These are phyloP conservation scores for Xylaria sp. DNA, from an alignment of 2,329 filamentous ascomycete genomes.

Conservation along the genomic window DNA sequence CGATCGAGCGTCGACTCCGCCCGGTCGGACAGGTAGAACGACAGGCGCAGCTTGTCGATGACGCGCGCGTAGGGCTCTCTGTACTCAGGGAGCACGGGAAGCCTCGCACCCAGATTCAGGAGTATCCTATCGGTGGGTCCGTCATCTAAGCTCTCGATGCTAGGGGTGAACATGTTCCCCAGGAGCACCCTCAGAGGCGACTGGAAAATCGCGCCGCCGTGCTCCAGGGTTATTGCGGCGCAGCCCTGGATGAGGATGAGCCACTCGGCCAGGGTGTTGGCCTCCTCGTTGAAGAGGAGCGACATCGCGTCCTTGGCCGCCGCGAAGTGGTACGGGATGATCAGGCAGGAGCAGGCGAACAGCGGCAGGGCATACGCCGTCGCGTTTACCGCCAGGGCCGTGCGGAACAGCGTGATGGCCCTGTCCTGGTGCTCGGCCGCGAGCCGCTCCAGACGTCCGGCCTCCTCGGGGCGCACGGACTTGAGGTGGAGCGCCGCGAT, in stretches of 20 bases:
- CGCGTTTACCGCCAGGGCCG: slow-evolving; percentile 17
- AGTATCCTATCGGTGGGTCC: slow-evolving; percentile 18
- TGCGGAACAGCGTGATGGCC: slow-evolving; percentile 27
- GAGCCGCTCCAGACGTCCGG: slow-evolving; percentile 12
- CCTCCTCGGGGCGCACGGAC: slow-evolving; percentile 9
- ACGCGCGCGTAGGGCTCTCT: slow-evolving; percentile 10
- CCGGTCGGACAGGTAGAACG: slow-evolving; percentile 28
- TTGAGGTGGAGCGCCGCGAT: slow-evolving; percentile 28
- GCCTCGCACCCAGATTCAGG: slow-evolving; percentile 2
- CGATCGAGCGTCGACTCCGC: slow-evolving; percentile 16
- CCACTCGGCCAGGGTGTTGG: slow-evolving; percentile 29
- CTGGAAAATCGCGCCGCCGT: slow-evolving; percentile 9
- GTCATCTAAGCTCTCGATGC: slow-evolving; percentile 11
- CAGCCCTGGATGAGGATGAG: slow-evolving; percentile 29
- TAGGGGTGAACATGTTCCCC: slow-evolving; percentile 15
- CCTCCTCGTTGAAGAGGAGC: slow-evolving; percentile 28
- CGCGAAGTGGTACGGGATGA: slow-evolving; percentile 31
- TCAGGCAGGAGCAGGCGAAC: slow-evolving; percentile 31
- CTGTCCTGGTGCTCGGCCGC: slow-evolving; percentile 29
- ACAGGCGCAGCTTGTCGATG: slow-evolving; percentile 23
- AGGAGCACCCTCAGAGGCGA: slow-evolving; percentile 23
- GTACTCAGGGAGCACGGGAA: slow-evolving; percentile 9
- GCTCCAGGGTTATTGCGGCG: slow-evolving; percentile 20
- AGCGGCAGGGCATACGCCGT: slow-evolving; percentile 23
- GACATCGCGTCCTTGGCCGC: slow-evolving; percentile 24